These are phyloP conservation scores for Sarocladium strictum DNA, from an alignment of 2,329 filamentous ascomycete species.

Conservation along the genomic window DNA sequence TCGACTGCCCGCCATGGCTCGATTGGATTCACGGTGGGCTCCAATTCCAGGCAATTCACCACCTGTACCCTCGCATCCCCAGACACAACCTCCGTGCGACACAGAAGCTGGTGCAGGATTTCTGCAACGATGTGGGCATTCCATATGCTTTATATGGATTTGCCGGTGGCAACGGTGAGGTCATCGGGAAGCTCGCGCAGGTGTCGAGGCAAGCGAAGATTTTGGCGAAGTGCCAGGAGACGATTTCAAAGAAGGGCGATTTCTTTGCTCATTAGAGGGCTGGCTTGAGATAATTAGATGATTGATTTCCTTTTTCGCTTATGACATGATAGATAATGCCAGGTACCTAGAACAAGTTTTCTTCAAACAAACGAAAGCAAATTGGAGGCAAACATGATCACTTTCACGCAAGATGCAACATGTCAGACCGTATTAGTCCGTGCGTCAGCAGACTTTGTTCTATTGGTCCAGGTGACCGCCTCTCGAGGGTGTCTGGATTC, in stretches of 20 bases:
- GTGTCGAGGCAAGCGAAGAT: slow-evolving; percentile 71
- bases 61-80: slow-evolving; percentile 71
- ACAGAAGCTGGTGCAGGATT: slow-evolving; percentile 67
- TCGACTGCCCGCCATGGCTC: slow-evolving; percentile 74
- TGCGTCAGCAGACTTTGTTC: too few species aligned
- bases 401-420: too few species aligned
- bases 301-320: too few species aligned
- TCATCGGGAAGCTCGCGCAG: slow-evolving; percentile 67
- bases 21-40: slow-evolving; percentile 78
- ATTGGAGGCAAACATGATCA: too few species aligned
- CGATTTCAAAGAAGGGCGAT: slow-evolving; percentile 21
- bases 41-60: slow-evolving; percentile 78
- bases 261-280: not conserved
- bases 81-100: slow-evolving; percentile 68
- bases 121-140: slow-evolving; percentile 70
- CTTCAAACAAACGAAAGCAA: too few species aligned
- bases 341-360: too few species aligned
- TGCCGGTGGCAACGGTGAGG: slow-evolving; percentile 68
- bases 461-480: too few species aligned
- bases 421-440: too few species aligned
- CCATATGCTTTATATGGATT: slow-evolving; percentile 79
- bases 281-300: not conserved
- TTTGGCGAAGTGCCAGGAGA: slow-evolving; percentile 61
- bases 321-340: too few species aligned
- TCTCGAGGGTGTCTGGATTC: too few species aligned